Conservation (phyloP, 1,284 basidiomycete genomes). For the Cryptococcus wingfieldii region DNA sequence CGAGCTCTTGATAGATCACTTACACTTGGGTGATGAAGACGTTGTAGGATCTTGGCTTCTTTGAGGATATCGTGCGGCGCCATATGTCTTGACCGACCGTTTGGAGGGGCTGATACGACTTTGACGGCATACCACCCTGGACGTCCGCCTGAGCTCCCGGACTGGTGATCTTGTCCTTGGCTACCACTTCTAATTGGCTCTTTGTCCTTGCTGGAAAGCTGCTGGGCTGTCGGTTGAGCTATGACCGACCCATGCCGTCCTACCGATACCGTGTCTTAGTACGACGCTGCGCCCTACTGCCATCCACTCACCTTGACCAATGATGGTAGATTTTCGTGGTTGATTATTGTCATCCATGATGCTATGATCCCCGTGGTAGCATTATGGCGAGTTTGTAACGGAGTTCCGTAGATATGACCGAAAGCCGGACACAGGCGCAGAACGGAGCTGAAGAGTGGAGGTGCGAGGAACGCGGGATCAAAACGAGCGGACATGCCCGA, state of each 20-base stretch:
- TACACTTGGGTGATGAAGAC: constrained; percentile 12
- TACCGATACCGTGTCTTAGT: not conserved
- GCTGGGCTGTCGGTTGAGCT: not conserved
- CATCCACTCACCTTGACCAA: not conserved
- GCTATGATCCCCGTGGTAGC: too few relatives aligned
- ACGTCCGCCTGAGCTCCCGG: not conserved
- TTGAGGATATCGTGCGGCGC: constrained; percentile 16
- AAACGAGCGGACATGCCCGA: too few relatives aligned
- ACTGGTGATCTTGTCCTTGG: not conserved
- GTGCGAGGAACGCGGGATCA: too few relatives aligned
- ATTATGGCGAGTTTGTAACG: too few relatives aligned
- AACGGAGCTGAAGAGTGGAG: too few relatives aligned
- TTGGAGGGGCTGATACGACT: constrained; percentile 9
- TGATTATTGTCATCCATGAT: too few relatives aligned
- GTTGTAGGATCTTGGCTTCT: constrained; percentile 6
- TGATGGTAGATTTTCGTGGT: not conserved
- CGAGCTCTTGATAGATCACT: not conserved
- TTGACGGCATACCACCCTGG: constrained; percentile 13
- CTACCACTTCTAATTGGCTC: not conserved
- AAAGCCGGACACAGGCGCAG: too few relatives aligned
- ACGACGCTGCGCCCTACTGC: not conserved
- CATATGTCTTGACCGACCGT: constrained; percentile 3
- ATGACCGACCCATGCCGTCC: not conserved
- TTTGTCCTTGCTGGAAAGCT: not conserved
- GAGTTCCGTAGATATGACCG: too few relatives aligned